phyloP scores from a whole-genome alignment of 257 asterid species.

The Solanum ahanhuiri region DNA sequence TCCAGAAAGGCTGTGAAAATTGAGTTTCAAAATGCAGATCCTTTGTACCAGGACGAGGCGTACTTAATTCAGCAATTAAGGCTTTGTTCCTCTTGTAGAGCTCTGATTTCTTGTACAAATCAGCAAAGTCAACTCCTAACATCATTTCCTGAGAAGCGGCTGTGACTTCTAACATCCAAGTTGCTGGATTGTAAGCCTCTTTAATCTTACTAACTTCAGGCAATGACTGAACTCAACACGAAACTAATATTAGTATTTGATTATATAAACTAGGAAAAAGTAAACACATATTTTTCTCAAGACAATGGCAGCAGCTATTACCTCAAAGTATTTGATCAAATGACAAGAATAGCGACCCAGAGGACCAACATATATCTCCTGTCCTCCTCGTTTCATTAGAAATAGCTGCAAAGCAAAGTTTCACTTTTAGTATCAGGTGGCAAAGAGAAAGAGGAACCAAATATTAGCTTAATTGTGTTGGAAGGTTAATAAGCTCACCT shows the following conservation, averaged over 20 bases:
- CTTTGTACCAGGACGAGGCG: constrained; percentile 24
- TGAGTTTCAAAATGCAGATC: no score
- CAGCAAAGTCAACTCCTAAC: constrained; percentile 29
- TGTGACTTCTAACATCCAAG: constrained; percentile 64
- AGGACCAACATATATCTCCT: no score
- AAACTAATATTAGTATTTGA: not conserved
- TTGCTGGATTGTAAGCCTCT: constrained; percentile 52
- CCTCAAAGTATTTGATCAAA: no score
- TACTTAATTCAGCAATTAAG: constrained; percentile 27
- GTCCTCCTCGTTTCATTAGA: no score
- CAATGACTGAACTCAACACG: constrained; percentile 16
- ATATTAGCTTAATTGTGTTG: no score
- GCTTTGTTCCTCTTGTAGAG: constrained; percentile 44
- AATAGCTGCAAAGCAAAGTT: no score
- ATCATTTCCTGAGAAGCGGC: constrained; percentile 27
- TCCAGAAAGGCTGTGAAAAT: no score
- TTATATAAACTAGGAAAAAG: not conserved
- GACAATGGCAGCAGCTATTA: no score
- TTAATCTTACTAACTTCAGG: constrained; percentile 37
- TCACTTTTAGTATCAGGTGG: no score
- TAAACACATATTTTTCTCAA: not conserved
- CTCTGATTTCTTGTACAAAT: constrained; percentile 33
- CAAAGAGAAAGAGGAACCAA: no score
- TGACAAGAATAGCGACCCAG: no score
- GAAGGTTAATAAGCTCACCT: no score